A percentile compares a stretch with the other conserved stretches of the same genome.
These are phyloP conservation scores for Corchorus olitorius DNA, from an alignment of 345 rosid genomes.

Conservation along the genomic window DNA sequence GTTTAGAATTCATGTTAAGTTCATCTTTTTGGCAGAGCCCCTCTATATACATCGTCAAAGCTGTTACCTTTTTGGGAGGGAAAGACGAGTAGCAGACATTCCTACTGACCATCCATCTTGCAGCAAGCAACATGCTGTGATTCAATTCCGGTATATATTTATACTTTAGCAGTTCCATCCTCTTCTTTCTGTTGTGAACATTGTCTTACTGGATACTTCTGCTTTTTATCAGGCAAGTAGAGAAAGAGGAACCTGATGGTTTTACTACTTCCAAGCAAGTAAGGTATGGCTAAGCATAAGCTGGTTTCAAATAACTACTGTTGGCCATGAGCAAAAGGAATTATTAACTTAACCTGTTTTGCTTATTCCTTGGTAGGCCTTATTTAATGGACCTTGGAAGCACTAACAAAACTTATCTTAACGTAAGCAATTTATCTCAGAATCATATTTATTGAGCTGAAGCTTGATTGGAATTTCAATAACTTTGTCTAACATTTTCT, in stretches of 20 bases:
- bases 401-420: conserved; percentile 86
- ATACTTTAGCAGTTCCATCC: conserved; percentile 18
- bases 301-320: conserved; percentile 4
- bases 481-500: conserved; percentile 23
- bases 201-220: conserved; percentile 26
- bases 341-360: conserved; percentile 18
- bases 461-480: conserved; percentile 13
- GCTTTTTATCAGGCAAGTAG: conserved; percentile 66
- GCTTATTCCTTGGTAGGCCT: conserved; percentile 54
- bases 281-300: conserved; percentile 43
- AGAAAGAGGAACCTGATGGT: conserved; percentile 80
- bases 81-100: conserved; percentile 87
- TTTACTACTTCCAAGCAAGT: conserved; percentile 52
- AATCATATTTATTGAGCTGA: conserved; percentile 19
- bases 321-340: not conserved
- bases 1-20: conserved; percentile 7
- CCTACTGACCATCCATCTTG: conserved; percentile 99
- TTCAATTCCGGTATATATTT: conserved; percentile 78
- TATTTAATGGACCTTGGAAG: conserved; percentile 98
- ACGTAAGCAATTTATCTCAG: conserved; percentile 52
- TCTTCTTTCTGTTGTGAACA: not conserved
- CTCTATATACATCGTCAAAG: conserved; percentile 93
- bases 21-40: conserved; percentile 63
- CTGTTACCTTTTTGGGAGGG: conserved; percentile 95
- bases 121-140: conserved; percentile 99